These are phyloP conservation scores for Candolleomyces aberdarensis DNA, from an alignment of 768 basidiomycete genomes.

Conservation along the genomic window DNA sequence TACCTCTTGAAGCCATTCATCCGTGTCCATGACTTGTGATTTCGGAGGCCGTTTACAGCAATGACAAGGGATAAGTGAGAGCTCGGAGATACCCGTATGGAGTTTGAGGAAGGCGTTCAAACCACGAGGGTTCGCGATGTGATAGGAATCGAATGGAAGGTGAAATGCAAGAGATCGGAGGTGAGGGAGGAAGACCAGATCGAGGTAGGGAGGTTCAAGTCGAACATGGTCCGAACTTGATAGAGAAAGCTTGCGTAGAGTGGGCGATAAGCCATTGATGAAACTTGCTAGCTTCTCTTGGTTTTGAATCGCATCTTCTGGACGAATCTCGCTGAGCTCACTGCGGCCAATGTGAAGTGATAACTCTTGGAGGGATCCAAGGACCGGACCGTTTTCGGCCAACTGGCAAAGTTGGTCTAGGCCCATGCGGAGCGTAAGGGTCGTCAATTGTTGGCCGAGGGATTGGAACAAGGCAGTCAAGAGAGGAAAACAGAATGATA, in stretches of 20 bases:
- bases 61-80: conserved; percentile 13
- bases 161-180: conserved; percentile 10
- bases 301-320: conserved; percentile 6
- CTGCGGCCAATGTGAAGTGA: not conserved
- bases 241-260: conserved; percentile 13
- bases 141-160: conserved; percentile 15
- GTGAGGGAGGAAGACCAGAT: conserved; percentile 14
- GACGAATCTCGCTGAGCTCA: not conserved
- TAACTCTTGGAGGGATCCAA: not conserved
- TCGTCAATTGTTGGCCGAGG: conserved; percentile 9
- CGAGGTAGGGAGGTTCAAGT: conserved; percentile 14
- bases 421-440: conserved; percentile 7
- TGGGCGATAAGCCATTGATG: conserved; percentile 12
- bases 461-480: conserved; percentile 13
- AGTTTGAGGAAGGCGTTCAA: conserved; percentile 13
- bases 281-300: conserved; percentile 12
- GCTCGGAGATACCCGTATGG: conserved; percentile 7
- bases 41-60: conserved; percentile 12
- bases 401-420: conserved; percentile 13
- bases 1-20: conserved; percentile 13
- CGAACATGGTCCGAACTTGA: conserved; percentile 14
- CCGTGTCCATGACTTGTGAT: not conserved
- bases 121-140: conserved; percentile 14
- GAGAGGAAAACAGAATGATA: conserved; percentile 15
- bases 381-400: not conserved